Percentiles rank a stretch among this genome's conserved stretches.
Evolutionary conservation across 176 grass and related monocot species (phyloP).

Genomic region (Bolboschoenus planiculmis): DNA sequence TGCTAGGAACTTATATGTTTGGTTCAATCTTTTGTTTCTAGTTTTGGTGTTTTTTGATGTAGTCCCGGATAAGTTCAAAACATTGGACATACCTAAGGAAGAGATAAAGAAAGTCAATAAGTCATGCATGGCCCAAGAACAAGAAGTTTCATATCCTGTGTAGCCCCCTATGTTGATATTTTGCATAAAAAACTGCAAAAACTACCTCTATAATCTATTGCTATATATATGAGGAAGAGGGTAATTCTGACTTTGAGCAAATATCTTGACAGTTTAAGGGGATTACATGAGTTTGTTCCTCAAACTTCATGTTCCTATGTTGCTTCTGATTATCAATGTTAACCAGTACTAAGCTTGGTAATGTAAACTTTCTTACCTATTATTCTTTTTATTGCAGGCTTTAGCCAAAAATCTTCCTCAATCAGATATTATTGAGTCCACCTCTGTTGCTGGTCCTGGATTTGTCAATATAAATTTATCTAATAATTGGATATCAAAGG

Average conservation of each 20-base stretch:
- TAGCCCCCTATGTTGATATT: neutral
- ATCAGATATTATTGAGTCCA: conserved; percentile 79
- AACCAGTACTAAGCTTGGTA: neutral
- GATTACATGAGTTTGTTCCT: neutral
- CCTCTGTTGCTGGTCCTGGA: conserved; percentile 89
- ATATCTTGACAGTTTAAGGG: neutral
- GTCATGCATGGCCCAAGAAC: neutral
- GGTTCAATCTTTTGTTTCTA: neutral
- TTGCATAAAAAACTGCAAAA: neutral
- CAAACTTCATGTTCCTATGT: neutral
- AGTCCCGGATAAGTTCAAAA: neutral
- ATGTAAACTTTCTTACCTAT: neutral
- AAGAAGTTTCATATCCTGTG: neutral
- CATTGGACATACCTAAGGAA: neutral
- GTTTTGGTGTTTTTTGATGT: neutral
- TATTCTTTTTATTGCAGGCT: conserved; percentile 34
- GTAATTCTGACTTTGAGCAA: neutral
- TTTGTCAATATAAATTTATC: conserved; percentile 94
- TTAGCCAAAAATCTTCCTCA: conserved; percentile 73
- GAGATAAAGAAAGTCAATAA: no score
- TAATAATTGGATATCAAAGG: conserved; percentile 79
- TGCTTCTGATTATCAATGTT: neutral
- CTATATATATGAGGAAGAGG: neutral
- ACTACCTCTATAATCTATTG: neutral
- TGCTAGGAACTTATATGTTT: neutral